A percentile compares a stretch with the other conserved stretches of the same genome.
phyloP scores from a whole-genome alignment of 169 alveolate species.

The Plasmodium adleri region DNA sequence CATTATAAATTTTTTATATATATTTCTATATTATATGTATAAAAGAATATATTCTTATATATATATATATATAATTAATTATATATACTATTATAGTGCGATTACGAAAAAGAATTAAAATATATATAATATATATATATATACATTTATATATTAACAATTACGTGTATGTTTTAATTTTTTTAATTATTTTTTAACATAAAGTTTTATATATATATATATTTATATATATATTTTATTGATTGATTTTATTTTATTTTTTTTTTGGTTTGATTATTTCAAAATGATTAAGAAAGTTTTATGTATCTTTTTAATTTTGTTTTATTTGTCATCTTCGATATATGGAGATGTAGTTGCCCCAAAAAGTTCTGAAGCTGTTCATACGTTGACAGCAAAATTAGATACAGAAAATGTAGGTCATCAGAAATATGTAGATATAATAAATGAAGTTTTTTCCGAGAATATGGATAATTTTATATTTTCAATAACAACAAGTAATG shows the following conservation, averaged over 20 bases:
- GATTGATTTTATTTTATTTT: background rate
- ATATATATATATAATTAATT: too few relatives aligned
- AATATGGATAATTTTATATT: slow-evolving; percentile 3
- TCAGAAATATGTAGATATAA: background rate
- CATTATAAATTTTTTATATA: too few relatives aligned
- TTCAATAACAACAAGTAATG: background rate
- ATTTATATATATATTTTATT: background rate
- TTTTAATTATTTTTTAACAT: too few relatives aligned
- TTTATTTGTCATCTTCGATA: slow-evolving; percentile 8
- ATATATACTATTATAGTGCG: too few relatives aligned
- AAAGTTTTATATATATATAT: background rate
- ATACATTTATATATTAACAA: too few relatives aligned
- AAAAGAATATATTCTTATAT: too few relatives aligned
- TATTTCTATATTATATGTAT: too few relatives aligned
- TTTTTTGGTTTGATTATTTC: background rate
- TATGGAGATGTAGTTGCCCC: background rate
- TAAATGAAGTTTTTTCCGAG: slow-evolving; percentile 18
- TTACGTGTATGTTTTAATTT: too few relatives aligned
- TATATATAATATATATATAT: too few relatives aligned
- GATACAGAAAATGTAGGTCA: slow-evolving; percentile 11
- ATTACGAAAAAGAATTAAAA: too few relatives aligned
- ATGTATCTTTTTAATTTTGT: background rate
- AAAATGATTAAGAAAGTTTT: slow-evolving; percentile 34
- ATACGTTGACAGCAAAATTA: slow-evolving; percentile 2
- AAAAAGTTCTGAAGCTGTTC: background rate